Conservation (phyloP, 2,329 filamentous ascomycete genomes). For the Ophiobolus disseminans region DNA sequence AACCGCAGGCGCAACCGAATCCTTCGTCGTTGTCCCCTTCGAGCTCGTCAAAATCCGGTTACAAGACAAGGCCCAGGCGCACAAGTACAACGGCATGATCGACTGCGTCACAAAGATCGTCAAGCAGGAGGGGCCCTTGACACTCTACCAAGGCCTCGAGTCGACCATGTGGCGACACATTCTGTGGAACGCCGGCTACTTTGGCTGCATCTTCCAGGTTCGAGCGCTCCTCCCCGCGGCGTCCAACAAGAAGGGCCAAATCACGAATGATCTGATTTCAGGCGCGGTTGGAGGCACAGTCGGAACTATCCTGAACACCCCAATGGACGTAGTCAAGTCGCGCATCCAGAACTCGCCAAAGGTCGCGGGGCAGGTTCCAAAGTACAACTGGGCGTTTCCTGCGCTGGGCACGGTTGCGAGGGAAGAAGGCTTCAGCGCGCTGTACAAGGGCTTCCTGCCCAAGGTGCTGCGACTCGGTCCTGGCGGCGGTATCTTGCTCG, state of each 20-base stretch:
- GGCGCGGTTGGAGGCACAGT: conserved; percentile 87
- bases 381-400: conserved; percentile 99
- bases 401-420: conserved; percentile 83
- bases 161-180: conserved; percentile 96
- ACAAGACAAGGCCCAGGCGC: conserved; percentile 91
- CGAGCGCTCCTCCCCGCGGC: conserved; percentile 81
- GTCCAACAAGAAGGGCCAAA: conserved; percentile 80
- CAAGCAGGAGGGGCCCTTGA: conserved; percentile 80
- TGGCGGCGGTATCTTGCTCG: conserved; percentile 76
- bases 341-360: conserved; percentile 94
- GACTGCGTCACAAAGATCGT: conserved; percentile 85
- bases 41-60: conserved; percentile 98
- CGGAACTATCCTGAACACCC: conserved; percentile 92
- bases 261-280: conserved; percentile 85
- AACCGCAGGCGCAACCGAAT: conserved; percentile 91
- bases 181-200: conserved; percentile 94
- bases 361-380: conserved; percentile 79
- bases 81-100: conserved; percentile 83
- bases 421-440: conserved; percentile 88
- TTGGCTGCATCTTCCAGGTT: conserved; percentile 98
- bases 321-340: conserved; percentile 97
- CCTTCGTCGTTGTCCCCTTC: conserved; percentile 97
- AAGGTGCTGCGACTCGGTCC: conserved; percentile 85
- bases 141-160: conserved; percentile 96
- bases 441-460: conserved; percentile 98